Conservation (phyloP, 208 protist genomes). For the Leishmania tarentolae region DNA sequence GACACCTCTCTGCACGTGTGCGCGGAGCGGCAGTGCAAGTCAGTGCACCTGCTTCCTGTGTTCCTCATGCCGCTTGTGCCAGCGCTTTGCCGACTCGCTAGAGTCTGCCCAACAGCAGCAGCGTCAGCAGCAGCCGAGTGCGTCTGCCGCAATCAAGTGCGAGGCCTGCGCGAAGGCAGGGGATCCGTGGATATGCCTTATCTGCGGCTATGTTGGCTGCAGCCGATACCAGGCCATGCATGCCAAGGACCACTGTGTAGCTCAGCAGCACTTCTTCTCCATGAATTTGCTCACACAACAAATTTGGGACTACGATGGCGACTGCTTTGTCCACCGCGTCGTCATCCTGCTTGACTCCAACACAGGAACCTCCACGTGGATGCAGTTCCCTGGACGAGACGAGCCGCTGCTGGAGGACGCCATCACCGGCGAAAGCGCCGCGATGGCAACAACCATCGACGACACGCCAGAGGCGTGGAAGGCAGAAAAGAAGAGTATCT, state of each 20-base stretch:
- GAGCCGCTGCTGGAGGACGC: constrained; percentile 35
- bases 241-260: constrained; percentile 79
- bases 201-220: constrained; percentile 94
- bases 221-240: constrained; percentile 92
- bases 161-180: constrained; percentile 62
- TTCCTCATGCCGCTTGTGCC: constrained; percentile 67
- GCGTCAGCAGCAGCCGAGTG: constrained; percentile 9
- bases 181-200: constrained; percentile 90
- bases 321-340: constrained; percentile 88
- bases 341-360: constrained; percentile 64
- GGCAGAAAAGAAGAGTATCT: constrained; percentile 74
- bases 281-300: constrained; percentile 92
- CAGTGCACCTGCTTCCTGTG: constrained; percentile 53
- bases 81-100: constrained; percentile 33
- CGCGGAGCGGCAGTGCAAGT: constrained; percentile 17
- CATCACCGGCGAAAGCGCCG: constrained; percentile 9
- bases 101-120: constrained; percentile 24
- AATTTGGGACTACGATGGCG: constrained; percentile 93
- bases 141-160: constrained; percentile 43
- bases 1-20: constrained; percentile 50
- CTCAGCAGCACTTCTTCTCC: constrained; percentile 77
- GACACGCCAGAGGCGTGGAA: constrained; percentile 32
- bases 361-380: constrained; percentile 60
- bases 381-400: constrained; percentile 76
- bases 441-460: not conserved